These are phyloP conservation scores for Daldinia eschscholtzii DNA, from an alignment of 2,329 filamentous ascomycete genomes.

Conservation along the genomic window DNA sequence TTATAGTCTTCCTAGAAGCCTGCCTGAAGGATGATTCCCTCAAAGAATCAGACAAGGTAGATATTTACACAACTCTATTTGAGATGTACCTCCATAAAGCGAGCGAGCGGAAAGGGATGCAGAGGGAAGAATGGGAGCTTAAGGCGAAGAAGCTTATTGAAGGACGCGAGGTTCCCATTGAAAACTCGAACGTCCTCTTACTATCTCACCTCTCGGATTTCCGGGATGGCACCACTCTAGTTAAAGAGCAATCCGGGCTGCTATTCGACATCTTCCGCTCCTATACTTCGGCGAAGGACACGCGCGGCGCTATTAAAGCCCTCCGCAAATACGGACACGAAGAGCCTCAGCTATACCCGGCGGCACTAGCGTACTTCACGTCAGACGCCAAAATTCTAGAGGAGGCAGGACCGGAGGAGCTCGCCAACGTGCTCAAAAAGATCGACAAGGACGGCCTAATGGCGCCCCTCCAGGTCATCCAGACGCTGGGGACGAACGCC, in stretches of 20 bases:
- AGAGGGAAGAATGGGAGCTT: conserved; percentile 83
- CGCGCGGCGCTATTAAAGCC: conserved; percentile 87
- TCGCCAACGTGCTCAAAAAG: conserved; percentile 82
- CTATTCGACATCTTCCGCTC: conserved; percentile 97
- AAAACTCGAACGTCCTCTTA: conserved; percentile 92
- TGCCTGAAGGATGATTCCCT: conserved; percentile 79
- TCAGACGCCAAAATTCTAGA: conserved; percentile 84
- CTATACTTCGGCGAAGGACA: conserved; percentile 93
- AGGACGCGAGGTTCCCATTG: conserved; percentile 83
- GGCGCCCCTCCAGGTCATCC: conserved; percentile 96
- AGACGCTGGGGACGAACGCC: conserved; percentile 76
- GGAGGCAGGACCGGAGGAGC: conserved; percentile 85
- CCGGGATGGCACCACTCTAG: conserved; percentile 87
- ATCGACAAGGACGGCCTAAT: conserved; percentile 93
- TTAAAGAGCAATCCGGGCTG: conserved; percentile 92
- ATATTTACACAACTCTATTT: conserved; percentile 94
- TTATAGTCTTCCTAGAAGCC: conserved; percentile 92
- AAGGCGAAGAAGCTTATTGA: conserved; percentile 93
- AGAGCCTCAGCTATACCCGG: conserved; percentile 91
- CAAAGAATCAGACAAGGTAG: conserved; percentile 80
- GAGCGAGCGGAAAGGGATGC: conserved; percentile 75
- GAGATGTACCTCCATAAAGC: conserved; percentile 98
- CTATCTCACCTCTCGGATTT: conserved; percentile 94
- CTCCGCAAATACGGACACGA: conserved; percentile 91
- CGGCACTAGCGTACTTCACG: conserved; percentile 92